Percentiles rank a stretch among this genome's conserved stretches.
phyloP scores from a whole-genome alignment of 2,329 filamentous ascomycete species.

The Lizonia empirigonia region DNA sequence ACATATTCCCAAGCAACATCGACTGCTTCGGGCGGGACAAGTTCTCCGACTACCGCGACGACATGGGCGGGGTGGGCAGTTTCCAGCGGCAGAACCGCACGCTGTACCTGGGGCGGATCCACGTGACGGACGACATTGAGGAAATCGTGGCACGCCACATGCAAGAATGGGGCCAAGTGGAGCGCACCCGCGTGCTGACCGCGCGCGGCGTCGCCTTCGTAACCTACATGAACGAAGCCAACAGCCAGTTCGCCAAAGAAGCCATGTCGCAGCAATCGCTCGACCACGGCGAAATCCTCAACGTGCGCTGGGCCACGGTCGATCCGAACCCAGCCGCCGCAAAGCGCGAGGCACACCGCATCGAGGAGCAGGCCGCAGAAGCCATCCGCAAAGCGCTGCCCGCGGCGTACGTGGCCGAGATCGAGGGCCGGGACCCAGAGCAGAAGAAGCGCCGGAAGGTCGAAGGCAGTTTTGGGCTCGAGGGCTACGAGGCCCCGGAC shows the following conservation, averaged over 20 bases:
- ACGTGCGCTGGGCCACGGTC: constrained; percentile 95
- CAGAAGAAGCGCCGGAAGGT: constrained; percentile 87
- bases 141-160: constrained; percentile 95
- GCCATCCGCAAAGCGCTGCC: constrained; percentile 87
- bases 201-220: constrained; percentile 91
- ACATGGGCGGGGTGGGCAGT: constrained; percentile 95
- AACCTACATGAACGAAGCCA: constrained; percentile 84
- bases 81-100: constrained; percentile 95
- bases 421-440: constrained; percentile 88
- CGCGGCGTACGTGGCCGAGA: constrained; percentile 87
- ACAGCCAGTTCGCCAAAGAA: constrained; percentile 62
- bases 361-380: constrained; percentile 96
- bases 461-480: constrained; percentile 81
- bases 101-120: constrained; percentile 89
- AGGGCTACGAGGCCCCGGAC: constrained; percentile 93
- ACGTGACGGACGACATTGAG: constrained; percentile 95
- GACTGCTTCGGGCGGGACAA: constrained; percentile 97
- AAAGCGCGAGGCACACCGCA: constrained; percentile 82
- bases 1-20: constrained; percentile 90
- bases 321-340: constrained; percentile 96
- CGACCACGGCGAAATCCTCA: constrained; percentile 90
- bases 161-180: constrained; percentile 93
- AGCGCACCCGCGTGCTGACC: constrained; percentile 86
- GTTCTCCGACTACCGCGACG: constrained; percentile 89
- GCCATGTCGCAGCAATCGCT: constrained; percentile 94